Conservation (phyloP, 192 early-diverging fungal genomes). For the Oehlia diaphana region DNA sequence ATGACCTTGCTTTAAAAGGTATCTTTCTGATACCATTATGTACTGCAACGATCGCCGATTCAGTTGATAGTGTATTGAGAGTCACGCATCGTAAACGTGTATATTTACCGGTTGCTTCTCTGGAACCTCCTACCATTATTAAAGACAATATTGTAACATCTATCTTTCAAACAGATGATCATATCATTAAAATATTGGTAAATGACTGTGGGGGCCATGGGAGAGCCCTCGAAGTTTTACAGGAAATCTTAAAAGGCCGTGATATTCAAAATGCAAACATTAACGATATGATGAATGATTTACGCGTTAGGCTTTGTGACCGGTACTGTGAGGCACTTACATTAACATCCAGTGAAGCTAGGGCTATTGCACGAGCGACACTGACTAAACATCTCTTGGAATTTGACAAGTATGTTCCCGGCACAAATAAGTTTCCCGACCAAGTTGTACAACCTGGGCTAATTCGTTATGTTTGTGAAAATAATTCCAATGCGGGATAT, state of each 20-base stretch:
- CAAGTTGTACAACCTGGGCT: neutral
- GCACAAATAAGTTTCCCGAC: neutral
- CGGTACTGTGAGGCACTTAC: constrained; percentile 25
- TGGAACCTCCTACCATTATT: constrained; percentile 12
- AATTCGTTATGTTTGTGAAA: neutral
- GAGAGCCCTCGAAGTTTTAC: constrained; percentile 36
- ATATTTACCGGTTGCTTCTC: constrained; percentile 27
- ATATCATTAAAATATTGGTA: constrained; percentile 38
- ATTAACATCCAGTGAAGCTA: neutral
- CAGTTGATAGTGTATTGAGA: too few species aligned
- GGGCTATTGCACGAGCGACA: neutral
- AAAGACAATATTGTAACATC: too few species aligned
- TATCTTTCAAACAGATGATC: constrained; percentile 11
- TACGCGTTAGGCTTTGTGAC: constrained; percentile 25
- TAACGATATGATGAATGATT: constrained; percentile 28
- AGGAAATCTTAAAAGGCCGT: constrained; percentile 1
- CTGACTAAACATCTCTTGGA: neutral
- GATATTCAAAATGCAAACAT: constrained; percentile 29
- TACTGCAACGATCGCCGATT: too few species aligned
- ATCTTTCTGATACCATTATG: too few species aligned
- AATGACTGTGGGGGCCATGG: constrained; percentile 40
- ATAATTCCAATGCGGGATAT: constrained; percentile 15
- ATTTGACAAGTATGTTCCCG: neutral
- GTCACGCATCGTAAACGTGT: constrained; percentile 18
- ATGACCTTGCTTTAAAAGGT: too few species aligned